These are phyloP conservation scores for Nicotiana knightiana DNA, from an alignment of 257 asterid species.

Conservation along the genomic window DNA sequence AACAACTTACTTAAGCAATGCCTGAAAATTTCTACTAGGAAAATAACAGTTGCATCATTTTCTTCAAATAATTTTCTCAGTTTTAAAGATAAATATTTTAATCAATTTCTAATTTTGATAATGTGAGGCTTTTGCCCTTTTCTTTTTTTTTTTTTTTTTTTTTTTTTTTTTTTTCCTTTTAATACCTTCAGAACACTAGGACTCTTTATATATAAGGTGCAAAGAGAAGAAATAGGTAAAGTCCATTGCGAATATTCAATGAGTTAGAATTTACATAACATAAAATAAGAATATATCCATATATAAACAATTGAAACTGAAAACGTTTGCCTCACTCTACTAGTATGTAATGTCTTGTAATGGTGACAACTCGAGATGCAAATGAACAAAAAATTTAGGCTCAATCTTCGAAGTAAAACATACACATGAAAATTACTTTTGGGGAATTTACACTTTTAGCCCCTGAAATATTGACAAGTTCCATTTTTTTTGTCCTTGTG, in stretches of 20 bases:
- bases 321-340: not conserved
- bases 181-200: not conserved
- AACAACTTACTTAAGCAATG: not conserved
- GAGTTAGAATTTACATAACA: not conserved
- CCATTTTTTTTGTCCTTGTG: no score
- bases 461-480: no score
- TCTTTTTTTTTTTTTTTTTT: no score
- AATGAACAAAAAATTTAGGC: constrained; percentile 11
- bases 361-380: constrained; percentile 11
- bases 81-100: not conserved
- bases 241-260: not conserved
- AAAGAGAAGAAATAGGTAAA: not conserved
- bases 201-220: not conserved
- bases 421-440: not conserved
- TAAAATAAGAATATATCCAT: not conserved
- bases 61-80: not conserved
- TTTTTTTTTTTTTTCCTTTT: not conserved
- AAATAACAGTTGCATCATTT: not conserved
- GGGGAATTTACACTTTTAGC: no score
- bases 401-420: constrained; percentile 16
- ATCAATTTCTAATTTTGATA: no score
- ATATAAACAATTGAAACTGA: not conserved
- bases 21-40: not conserved
- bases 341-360: constrained; percentile 3
- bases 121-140: not conserved